phyloP scores from a whole-genome alignment of 2,329 filamentous ascomycete species.

The Epichloe coenophiala region DNA sequence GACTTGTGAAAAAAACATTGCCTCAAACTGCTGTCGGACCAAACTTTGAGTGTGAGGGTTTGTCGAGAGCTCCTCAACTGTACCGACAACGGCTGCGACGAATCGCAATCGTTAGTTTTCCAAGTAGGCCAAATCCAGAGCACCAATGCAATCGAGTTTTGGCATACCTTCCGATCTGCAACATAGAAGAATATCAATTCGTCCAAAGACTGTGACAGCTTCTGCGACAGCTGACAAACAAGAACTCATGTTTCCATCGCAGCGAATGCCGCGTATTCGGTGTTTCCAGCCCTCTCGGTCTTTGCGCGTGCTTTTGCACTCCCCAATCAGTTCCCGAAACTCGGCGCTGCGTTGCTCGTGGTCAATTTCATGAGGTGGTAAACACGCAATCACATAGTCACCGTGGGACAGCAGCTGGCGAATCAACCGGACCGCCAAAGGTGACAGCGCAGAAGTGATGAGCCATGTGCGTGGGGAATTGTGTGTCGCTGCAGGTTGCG shows the following conservation, averaged over 20 bases:
- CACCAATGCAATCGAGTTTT: background rate
- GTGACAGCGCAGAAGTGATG: conserved; percentile 73
- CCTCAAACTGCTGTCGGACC: conserved; percentile 83
- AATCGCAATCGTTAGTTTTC: background rate
- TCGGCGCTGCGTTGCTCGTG: conserved; percentile 62
- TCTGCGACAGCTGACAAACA: conserved; percentile 81
- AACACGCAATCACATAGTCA: conserved; percentile 76
- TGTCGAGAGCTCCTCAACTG: conserved; percentile 78
- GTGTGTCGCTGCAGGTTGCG: conserved; percentile 39
- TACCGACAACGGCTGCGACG: conserved; percentile 62
- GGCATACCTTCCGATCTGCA: conserved; percentile 68
- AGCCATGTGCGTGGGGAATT: conserved; percentile 84
- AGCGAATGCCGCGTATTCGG: conserved; percentile 53
- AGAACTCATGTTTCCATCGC: conserved; percentile 52
- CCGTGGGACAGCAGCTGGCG: conserved; percentile 77
- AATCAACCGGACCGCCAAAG: conserved; percentile 70
- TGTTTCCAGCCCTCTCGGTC: conserved; percentile 69
- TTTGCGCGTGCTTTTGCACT: conserved; percentile 48
- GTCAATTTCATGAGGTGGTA: conserved; percentile 67
- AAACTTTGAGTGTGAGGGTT: conserved; percentile 60
- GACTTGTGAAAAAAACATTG: conserved; percentile 87
- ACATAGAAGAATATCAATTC: conserved; percentile 81
- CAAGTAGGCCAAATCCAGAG: too few species aligned
- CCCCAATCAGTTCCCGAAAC: conserved; percentile 66
- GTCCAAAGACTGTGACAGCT: conserved; percentile 69